A percentile compares a stretch with the other conserved stretches of the same genome.
Conservation (phyloP, 495 filamentous ascomycete species). For the Neurospora sp. region DNA sequence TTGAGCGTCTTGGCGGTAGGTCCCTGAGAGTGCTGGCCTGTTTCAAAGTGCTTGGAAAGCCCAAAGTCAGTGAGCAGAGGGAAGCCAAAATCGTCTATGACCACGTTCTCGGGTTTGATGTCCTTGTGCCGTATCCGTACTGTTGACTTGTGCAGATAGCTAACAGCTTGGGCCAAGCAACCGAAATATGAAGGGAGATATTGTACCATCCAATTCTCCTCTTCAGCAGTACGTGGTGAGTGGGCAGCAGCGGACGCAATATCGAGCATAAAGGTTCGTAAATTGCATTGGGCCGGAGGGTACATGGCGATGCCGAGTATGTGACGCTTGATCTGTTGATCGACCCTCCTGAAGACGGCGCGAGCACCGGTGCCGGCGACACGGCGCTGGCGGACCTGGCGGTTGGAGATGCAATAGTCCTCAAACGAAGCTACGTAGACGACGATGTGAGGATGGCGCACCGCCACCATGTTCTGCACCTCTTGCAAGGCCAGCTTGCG, state of each 20-base stretch:
- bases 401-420: constrained; percentile 21
- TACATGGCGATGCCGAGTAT: constrained; percentile 28
- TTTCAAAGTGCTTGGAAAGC: constrained; percentile 28
- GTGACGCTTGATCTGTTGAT: constrained; percentile 20
- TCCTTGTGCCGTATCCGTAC: constrained; percentile 34
- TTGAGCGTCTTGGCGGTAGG: constrained; percentile 25
- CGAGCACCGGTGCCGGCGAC: constrained; percentile 2
- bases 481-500: constrained; percentile 19
- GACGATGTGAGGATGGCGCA: constrained; percentile 24
- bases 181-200: constrained; percentile 24
- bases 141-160: constrained; percentile 26
- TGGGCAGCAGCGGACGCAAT: background rate
- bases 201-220: constrained; percentile 5
- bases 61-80: constrained; percentile 37
- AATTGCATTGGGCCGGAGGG: constrained; percentile 21
- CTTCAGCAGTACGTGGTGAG: constrained; percentile 2
- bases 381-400: constrained; percentile 2
- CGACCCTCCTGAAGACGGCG: constrained; percentile 3
- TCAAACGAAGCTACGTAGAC: constrained; percentile 25
- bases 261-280: constrained; percentile 20
- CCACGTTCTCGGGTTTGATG: constrained; percentile 39
- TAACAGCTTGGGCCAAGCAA: constrained; percentile 28
- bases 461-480: constrained; percentile 18
- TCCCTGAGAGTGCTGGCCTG: constrained; percentile 22
- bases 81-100: constrained; percentile 24